These are phyloP conservation scores for Pseudocercospora vitis DNA, from an alignment of 2,329 filamentous ascomycete genomes.

Conservation along the genomic window DNA sequence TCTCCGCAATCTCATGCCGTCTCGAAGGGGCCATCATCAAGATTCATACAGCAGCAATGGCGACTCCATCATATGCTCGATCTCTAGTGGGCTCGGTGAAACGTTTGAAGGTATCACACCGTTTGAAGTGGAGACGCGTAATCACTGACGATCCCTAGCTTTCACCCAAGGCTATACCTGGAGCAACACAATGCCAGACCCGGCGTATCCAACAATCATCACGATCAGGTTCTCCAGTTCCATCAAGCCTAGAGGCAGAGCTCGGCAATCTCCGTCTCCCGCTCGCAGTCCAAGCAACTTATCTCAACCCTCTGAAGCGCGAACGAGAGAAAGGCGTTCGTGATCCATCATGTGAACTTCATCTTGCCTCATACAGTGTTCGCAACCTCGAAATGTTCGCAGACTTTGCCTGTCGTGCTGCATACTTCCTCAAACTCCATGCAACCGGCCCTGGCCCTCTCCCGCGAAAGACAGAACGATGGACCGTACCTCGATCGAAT, in stretches of 20 bases:
- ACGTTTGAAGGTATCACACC: constrained; percentile 42
- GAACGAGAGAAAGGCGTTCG: constrained; percentile 45
- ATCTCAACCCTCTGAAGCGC: constrained; percentile 79
- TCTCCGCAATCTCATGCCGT: too few species aligned
- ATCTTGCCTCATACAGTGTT: constrained; percentile 85
- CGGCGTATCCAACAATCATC: constrained; percentile 24
- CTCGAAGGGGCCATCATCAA: too few species aligned
- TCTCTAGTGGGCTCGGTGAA: constrained; percentile 47
- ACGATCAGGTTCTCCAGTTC: constrained; percentile 14
- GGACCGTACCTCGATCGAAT: constrained; percentile 84
- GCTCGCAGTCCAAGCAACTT: constrained; percentile 78
- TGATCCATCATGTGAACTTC: constrained; percentile 60
- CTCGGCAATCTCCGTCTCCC: constrained; percentile 60
- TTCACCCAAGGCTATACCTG: constrained; percentile 18
- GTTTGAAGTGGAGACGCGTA: background rate
- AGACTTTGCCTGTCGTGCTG: constrained; percentile 91
- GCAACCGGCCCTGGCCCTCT: constrained; percentile 83
- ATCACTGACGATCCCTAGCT: constrained; percentile 23
- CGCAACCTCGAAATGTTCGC: constrained; percentile 91
- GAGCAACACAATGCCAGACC: constrained; percentile 15
- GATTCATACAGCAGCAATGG: too few species aligned
- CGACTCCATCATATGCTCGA: constrained; percentile 46
- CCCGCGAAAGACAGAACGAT: constrained; percentile 82
- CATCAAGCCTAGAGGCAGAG: constrained; percentile 28
- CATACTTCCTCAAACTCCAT: constrained; percentile 87